These are phyloP conservation scores for Yamadazyma sp. DNA, from an alignment of 805 yeast genomes.

Conservation along the genomic window DNA sequence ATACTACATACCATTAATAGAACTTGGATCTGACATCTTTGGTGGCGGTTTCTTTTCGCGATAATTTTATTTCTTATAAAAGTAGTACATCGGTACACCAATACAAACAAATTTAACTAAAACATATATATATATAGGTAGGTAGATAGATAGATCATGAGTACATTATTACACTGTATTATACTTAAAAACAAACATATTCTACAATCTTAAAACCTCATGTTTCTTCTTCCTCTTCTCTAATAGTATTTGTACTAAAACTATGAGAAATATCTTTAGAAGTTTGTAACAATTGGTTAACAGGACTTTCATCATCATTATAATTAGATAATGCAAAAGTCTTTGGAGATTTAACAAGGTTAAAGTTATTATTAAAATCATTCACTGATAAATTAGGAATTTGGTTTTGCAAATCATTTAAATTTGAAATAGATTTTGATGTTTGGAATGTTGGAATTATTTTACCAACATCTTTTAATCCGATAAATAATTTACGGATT, in stretches of 20 bases:
- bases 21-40: conserved; percentile 72
- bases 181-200: too few species aligned
- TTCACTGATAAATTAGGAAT: conserved; percentile 12
- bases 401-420: conserved; percentile 14
- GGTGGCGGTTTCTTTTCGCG: conserved; percentile 11
- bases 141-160: too few species aligned
- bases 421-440: conserved; percentile 22
- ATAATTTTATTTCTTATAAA: too few species aligned
- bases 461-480: conserved; percentile 29
- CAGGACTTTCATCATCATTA: conserved; percentile 35
- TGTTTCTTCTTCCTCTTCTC: conserved; percentile 35
- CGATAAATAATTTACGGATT: conserved; percentile 27
- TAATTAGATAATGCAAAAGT: conserved; percentile 35
- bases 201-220: too few species aligned
- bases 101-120: too few species aligned
- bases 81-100: too few species aligned
- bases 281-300: conserved; percentile 30
- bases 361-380: conserved; percentile 16
- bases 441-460: conserved; percentile 33
- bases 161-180: too few species aligned
- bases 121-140: too few species aligned
- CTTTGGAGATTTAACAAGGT: conserved; percentile 41
- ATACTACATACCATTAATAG: conserved; percentile 51
- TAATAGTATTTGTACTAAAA: conserved; percentile 35
- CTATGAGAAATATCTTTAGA: conserved; percentile 24